Conservation (phyloP, 768 basidiomycete genomes). For the Pleurotus citrinopileatus region DNA sequence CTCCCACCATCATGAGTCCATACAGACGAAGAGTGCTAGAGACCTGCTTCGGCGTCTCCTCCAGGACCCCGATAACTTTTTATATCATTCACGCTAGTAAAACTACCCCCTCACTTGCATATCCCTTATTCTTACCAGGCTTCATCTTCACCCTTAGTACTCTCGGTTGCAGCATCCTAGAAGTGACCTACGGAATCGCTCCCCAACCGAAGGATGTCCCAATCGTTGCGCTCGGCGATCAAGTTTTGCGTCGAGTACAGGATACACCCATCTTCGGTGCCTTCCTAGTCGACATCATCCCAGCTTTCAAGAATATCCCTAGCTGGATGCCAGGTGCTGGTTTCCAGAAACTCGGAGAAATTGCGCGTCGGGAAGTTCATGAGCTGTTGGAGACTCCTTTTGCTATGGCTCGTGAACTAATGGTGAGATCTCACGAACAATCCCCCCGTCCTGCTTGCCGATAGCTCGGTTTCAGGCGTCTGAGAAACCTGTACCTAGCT, state of each 20-base stretch:
- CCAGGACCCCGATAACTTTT: constrained; percentile 38
- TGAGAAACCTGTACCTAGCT: not conserved
- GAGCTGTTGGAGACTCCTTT: not conserved
- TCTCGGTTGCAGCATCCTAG: not conserved
- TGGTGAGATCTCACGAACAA: not conserved
- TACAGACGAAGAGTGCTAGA: constrained; percentile 42
- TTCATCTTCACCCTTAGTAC: not conserved
- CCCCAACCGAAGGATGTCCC: constrained; percentile 39
- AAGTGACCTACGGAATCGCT: constrained; percentile 46
- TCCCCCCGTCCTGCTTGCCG: not conserved
- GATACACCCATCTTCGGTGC: constrained; percentile 50
- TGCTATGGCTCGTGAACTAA: not conserved
- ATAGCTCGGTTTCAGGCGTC: not conserved
- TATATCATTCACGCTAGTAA: constrained; percentile 47
- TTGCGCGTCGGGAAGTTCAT: not conserved
- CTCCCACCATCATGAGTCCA: constrained; percentile 37
- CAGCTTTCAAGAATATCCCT: constrained; percentile 19
- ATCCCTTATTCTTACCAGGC: not conserved
- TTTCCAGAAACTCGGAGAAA: not conserved
- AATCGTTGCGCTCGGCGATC: constrained; percentile 52
- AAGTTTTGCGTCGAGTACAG: constrained; percentile 47
- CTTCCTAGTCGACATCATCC: constrained; percentile 50
- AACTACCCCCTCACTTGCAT: constrained; percentile 7
- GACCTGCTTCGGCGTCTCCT: constrained; percentile 42
- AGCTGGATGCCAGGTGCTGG: not conserved